Evolutionary conservation across 169 alveolate genomes (phyloP).

Genomic region (Plasmodium chabaudi): DNA sequence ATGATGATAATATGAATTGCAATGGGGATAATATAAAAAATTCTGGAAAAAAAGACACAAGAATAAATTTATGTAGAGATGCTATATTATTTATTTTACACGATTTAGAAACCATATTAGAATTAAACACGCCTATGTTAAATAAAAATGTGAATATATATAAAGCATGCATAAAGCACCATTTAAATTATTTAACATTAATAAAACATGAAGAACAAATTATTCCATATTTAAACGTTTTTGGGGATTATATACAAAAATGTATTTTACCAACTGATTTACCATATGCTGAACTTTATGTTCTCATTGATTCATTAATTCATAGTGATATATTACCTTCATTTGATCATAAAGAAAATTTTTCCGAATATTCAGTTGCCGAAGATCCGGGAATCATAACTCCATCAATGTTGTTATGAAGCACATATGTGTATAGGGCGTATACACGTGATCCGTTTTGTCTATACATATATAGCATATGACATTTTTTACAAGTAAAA

Average conservation of each 20-base stretch:
- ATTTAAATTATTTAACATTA: slow-evolving; percentile 78
- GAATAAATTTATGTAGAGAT: slow-evolving; percentile 83
- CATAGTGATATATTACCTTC: slow-evolving; percentile 79
- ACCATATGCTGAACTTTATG: slow-evolving; percentile 82
- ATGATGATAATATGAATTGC: slow-evolving; percentile 2
- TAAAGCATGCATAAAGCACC: slow-evolving; percentile 80
- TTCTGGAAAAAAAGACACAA: slow-evolving; percentile 49
- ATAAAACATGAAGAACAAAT: slow-evolving; percentile 77
- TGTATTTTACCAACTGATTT: slow-evolving; percentile 85
- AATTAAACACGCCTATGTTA: slow-evolving; percentile 82
- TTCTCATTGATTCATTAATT: slow-evolving; percentile 78
- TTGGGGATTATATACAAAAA: slow-evolving; percentile 83
- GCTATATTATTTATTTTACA: slow-evolving; percentile 83
- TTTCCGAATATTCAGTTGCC: slow-evolving; percentile 34
- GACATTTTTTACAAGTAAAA: background rate
- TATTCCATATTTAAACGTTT: slow-evolving; percentile 80
- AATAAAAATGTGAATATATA: slow-evolving; percentile 75
- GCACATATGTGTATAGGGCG: background rate
- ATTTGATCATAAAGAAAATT: slow-evolving; percentile 59
- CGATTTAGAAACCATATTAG: slow-evolving; percentile 82
- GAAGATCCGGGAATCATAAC: slow-evolving; percentile 77
- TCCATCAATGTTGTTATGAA: slow-evolving; percentile 70
- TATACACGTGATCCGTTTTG: too few relatives aligned
- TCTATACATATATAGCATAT: background rate
- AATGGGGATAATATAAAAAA: slow-evolving; percentile 44